A percentile compares a stretch with the other conserved stretches of the same genome.
Evolutionary conservation across 208 protist genomes (phyloP).

Genomic region (Leishmania martiniquensis): DNA sequence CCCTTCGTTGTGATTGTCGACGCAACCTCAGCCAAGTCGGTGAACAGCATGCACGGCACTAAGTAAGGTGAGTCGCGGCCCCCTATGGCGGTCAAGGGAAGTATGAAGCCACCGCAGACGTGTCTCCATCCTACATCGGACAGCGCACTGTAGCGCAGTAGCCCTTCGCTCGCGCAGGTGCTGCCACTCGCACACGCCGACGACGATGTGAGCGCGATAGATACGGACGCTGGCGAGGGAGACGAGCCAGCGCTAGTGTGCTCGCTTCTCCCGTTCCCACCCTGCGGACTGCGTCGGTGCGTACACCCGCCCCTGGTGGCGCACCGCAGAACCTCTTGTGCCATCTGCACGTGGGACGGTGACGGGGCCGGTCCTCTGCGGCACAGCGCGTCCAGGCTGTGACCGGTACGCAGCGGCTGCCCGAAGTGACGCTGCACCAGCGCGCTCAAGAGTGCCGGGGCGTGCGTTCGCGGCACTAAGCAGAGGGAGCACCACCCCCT

Average conservation of each 20-base stretch:
- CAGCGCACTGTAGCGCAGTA: neutral
- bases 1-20: neutral
- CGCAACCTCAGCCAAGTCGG: constrained; percentile 2
- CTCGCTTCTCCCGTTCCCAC: neutral
- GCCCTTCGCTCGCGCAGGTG: neutral
- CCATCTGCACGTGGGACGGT: constrained; percentile 16
- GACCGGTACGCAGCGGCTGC: constrained; percentile 25
- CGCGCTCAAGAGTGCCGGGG: constrained; percentile 30
- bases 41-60: constrained; percentile 38
- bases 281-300: neutral
- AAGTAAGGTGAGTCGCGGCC: constrained; percentile 35
- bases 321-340: constrained; percentile 20
- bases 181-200: neutral
- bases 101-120: constrained; percentile 36
- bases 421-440: constrained; percentile 19
- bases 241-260: neutral
- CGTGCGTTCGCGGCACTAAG: constrained; percentile 28
- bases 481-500: constrained; percentile 19
- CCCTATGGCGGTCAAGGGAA: constrained; percentile 25
- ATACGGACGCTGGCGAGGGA: neutral
- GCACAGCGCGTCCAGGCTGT: constrained; percentile 35
- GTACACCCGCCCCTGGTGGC: neutral
- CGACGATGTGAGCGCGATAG: neutral
- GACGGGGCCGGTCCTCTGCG: constrained; percentile 32
- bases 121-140: neutral